A percentile compares a stretch with the other conserved stretches of the same genome.
phyloP scores from a whole-genome alignment of 2,329 filamentous ascomycete species.

The Xylaria sp. region DNA sequence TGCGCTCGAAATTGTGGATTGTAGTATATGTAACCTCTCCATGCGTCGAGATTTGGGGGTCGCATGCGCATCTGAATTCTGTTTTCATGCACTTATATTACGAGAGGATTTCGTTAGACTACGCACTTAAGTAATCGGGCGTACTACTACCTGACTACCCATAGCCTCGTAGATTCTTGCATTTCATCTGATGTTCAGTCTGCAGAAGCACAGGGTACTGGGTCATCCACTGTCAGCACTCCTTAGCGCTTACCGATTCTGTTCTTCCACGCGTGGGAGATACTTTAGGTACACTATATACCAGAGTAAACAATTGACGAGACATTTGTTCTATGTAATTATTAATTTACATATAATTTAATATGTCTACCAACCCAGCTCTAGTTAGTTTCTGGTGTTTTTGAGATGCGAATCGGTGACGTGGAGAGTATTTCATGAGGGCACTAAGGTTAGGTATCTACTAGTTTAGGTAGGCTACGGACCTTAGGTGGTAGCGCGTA shows the following conservation, averaged over 20 bases:
- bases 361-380: too few species aligned
- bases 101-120: slow-evolving; percentile 3
- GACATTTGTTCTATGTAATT: not conserved
- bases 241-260: not conserved
- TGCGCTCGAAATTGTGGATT: not conserved
- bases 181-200: not conserved
- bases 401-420: too few species aligned
- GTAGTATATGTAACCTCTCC: not conserved
- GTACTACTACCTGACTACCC: not conserved
- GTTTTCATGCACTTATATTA: not conserved
- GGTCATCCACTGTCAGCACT: not conserved
- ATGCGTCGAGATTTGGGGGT: not conserved
- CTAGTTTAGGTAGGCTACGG: not conserved
- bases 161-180: not conserved
- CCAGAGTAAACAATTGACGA: not conserved
- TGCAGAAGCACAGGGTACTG: slow-evolving; percentile 1
- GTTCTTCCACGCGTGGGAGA: too few species aligned
- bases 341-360: too few species aligned
- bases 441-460: not conserved
- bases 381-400: too few species aligned
- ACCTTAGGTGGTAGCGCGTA: not conserved
- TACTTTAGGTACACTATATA: not conserved
- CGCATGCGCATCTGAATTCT: not conserved
- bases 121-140: not conserved
- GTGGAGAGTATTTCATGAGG: not conserved